Base-by-base conservation (phyloP, 345 rosid genomes). In the Salix exigua region DNA sequence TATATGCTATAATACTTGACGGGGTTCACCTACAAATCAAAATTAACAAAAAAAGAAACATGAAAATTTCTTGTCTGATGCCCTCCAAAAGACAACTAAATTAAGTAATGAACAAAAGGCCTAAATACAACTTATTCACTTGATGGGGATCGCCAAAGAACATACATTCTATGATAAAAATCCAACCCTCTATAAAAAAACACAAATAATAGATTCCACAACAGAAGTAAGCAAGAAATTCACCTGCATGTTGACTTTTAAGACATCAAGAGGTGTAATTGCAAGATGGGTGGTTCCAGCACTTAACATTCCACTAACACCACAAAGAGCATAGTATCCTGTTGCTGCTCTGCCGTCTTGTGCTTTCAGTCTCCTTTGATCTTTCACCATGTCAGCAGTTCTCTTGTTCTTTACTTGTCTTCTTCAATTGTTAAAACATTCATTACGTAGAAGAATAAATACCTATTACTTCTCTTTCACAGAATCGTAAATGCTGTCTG, bases 161-260 rank as follows among this genome's bases (percentile, higher is more conserved):
- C 46, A 42, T 42, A 35, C 46, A 42, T 42, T 42, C 46, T 42
- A 42, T 38, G 72, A 75, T 72, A 50, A 50, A 77, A 65, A 42
- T 33, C 23, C 51, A 46, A 46, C 18, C 51, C 14, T 16, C 6
- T 16, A 46, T 4, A 46, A 46, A 14, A 13, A 40, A 40, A 14
- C 4, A 46, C 6, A 16, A 46, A 46, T 14, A 46, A 46, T 46
- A 46, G 51, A 46, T 46, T 46, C 51, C 51, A 46, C 17, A 46
- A 46, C 74, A 77, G 19, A 46, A 46, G 21, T 65, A 55, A 73
- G 26, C 48, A 25, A 64, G 38, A 33, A 18, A 10, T 21, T 62
- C 14, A 89, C 92, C 95, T 89, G 92, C 92, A 91, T 89, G 75
- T 87, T 88, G 73, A 89, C 92, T 84, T 91, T 88, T 60, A 91